A percentile compares a stretch with the other conserved stretches of the same genome.
Evolutionary conservation across 352 stramenopile genomes (phyloP).

Genomic region (Pythium folliculosum): DNA sequence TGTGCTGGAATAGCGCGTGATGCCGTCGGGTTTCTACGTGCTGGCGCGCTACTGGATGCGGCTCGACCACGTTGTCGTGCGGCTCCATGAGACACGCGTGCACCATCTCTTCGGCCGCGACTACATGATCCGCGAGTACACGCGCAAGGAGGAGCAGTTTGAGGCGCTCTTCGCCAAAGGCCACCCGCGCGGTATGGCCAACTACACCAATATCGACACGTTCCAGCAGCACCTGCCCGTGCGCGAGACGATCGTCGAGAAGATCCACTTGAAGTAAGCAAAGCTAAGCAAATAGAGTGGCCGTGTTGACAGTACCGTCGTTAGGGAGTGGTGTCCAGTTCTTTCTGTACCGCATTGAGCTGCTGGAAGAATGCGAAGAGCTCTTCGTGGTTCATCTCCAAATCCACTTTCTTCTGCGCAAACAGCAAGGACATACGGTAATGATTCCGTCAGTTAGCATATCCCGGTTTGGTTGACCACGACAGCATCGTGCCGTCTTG

Average conservation of each 20-base stretch:
- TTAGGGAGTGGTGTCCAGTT: constrained; percentile 36
- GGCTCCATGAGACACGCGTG: constrained; percentile 80
- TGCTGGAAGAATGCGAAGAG: constrained; percentile 56
- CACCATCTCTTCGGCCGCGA: constrained; percentile 79
- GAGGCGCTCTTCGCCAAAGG: constrained; percentile 66
- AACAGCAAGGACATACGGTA: neutral
- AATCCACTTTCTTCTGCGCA: constrained; percentile 44
- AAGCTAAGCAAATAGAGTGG: neutral
- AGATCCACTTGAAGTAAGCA: constrained; percentile 52
- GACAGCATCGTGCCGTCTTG: neutral
- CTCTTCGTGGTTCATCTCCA: constrained; percentile 63
- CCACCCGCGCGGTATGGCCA: constrained; percentile 70
- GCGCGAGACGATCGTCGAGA: constrained; percentile 60
- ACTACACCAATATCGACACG: constrained; percentile 85
- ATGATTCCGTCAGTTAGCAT: neutral
- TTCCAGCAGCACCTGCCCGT: constrained; percentile 76
- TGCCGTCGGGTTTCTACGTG: constrained; percentile 83
- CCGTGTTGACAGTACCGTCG: neutral
- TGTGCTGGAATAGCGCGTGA: constrained; percentile 55
- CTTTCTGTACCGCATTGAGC: constrained; percentile 59
- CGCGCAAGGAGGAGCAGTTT: constrained; percentile 75
- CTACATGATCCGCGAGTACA: constrained; percentile 80
- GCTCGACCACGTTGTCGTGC: constrained; percentile 76
- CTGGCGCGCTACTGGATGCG: constrained; percentile 84
- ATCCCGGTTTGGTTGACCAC: neutral